Percentiles rank a stretch among this genome's conserved stretches.
Evolutionary conservation across 768 basidiomycete species (phyloP).

Genomic region (Tricholoma flavovirens): DNA sequence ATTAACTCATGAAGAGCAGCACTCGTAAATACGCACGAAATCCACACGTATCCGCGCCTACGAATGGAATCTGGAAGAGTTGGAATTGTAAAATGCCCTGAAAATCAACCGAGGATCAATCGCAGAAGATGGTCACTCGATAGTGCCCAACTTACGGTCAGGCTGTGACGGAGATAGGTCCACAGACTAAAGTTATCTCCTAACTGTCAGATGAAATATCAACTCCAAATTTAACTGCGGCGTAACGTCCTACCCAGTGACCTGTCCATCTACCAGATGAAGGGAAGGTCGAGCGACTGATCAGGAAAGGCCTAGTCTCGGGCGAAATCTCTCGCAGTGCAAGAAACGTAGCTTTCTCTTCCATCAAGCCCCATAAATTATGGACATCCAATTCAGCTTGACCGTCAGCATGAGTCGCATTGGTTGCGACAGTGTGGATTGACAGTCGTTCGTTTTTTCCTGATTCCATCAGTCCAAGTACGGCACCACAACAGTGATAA

Average conservation of each 20-base stretch:
- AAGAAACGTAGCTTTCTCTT: conserved; percentile 58
- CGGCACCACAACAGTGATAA: background rate
- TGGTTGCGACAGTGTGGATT: conserved; percentile 55
- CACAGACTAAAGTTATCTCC: conserved; percentile 77
- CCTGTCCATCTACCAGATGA: conserved; percentile 66
- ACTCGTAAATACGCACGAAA: conserved; percentile 38
- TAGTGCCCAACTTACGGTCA: conserved; percentile 29
- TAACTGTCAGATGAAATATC: conserved; percentile 34
- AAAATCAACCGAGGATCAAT: conserved; percentile 3
- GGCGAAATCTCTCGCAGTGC: conserved; percentile 50
- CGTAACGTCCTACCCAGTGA: conserved; percentile 51
- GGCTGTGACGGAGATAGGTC: conserved; percentile 63
- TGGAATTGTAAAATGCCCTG: conserved; percentile 81
- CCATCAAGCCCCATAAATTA: conserved; percentile 69
- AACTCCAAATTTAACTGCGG: background rate
- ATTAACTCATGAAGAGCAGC: conserved; percentile 1
- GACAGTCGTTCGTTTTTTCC: conserved; percentile 46
- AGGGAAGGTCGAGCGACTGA: conserved; percentile 64
- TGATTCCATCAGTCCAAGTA: conserved; percentile 17
- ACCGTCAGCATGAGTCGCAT: conserved; percentile 64
- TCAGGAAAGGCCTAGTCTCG: conserved; percentile 64
- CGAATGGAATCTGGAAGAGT: conserved; percentile 78
- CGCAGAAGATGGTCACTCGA: background rate
- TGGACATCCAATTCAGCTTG: conserved; percentile 61
- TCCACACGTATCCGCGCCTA: conserved; percentile 75